phyloP scores from a whole-genome alignment of 2,329 filamentous ascomycete species.

The Monilinia fructigena region DNA sequence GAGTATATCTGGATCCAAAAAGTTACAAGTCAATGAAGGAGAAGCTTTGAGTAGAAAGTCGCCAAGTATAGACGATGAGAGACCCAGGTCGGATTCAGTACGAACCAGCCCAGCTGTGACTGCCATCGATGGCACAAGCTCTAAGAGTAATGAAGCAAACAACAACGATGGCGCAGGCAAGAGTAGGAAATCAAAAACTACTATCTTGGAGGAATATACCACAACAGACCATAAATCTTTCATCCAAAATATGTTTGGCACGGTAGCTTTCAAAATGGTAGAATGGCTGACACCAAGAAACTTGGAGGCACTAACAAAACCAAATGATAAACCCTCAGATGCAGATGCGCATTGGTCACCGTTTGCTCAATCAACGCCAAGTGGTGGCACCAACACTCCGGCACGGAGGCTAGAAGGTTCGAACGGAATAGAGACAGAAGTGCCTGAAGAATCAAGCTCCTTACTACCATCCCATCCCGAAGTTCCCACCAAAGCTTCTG shows the following conservation, averaged over 20 bases:
- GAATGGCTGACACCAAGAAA: conserved; percentile 65
- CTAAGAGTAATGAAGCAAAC: not conserved
- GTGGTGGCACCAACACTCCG: conserved; percentile 7
- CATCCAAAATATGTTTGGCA: conserved; percentile 64
- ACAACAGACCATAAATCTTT: conserved; percentile 61
- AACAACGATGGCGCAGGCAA: not conserved
- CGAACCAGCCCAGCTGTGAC: not conserved
- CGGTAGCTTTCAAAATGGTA: conserved; percentile 66
- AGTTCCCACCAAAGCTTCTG: not conserved
- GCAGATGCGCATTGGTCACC: not conserved
- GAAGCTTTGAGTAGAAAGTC: not conserved
- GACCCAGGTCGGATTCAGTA: not conserved
- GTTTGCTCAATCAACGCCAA: conserved; percentile 2
- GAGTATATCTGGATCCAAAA: conserved; percentile 13
- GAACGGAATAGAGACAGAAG: conserved; percentile 1
- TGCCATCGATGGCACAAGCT: not conserved
- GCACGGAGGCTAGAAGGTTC: conserved; percentile 12
- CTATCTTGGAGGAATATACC: conserved; percentile 33
- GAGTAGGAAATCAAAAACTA: conserved; percentile 5
- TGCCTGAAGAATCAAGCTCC: not conserved
- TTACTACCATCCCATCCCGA: not conserved
- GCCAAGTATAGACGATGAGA: not conserved
- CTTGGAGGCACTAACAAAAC: conserved; percentile 30
- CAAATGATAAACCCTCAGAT: conserved; percentile 15
- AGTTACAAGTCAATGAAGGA: not conserved